Evolutionary conservation across 2,329 filamentous ascomycete genomes (phyloP).

Genomic region (Huntiella abstrusa): DNA sequence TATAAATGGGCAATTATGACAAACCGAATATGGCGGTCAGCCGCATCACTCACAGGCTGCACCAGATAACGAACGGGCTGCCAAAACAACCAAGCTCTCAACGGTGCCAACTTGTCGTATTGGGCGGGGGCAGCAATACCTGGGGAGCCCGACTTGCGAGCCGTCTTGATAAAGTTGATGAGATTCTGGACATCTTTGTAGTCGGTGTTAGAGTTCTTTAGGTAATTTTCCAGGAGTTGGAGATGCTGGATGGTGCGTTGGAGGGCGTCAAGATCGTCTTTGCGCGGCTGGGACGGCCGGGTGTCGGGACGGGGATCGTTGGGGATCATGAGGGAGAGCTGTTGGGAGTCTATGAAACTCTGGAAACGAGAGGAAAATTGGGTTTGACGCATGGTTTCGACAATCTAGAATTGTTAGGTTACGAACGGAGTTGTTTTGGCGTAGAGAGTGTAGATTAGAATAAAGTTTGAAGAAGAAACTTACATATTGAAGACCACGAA

Average conservation of each 20-base stretch:
- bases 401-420: constrained; percentile 36
- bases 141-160: constrained; percentile 46
- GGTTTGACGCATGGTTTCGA: constrained; percentile 49
- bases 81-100: constrained; percentile 92
- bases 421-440: neutral
- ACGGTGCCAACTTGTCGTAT: constrained; percentile 72
- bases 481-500: constrained; percentile 80
- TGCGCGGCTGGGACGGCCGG: constrained; percentile 41
- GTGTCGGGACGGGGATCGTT: constrained; percentile 42
- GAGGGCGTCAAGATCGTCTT: constrained; percentile 52
- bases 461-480: constrained; percentile 18
- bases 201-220: constrained; percentile 52
- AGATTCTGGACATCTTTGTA: constrained; percentile 49
- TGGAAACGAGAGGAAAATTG: constrained; percentile 75
- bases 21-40: neutral
- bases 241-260: constrained; percentile 49
- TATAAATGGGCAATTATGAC: constrained; percentile 84
- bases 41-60: constrained; percentile 1
- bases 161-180: constrained; percentile 51
- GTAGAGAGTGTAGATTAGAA: neutral
- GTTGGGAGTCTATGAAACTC: constrained; percentile 63
- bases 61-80: constrained; percentile 70
- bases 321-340: constrained; percentile 30
- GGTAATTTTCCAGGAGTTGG: constrained; percentile 45
- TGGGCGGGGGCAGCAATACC: constrained; percentile 46